Base-by-base conservation (phyloP, 306 rosid species). In the Carpinus viminea region DNA sequence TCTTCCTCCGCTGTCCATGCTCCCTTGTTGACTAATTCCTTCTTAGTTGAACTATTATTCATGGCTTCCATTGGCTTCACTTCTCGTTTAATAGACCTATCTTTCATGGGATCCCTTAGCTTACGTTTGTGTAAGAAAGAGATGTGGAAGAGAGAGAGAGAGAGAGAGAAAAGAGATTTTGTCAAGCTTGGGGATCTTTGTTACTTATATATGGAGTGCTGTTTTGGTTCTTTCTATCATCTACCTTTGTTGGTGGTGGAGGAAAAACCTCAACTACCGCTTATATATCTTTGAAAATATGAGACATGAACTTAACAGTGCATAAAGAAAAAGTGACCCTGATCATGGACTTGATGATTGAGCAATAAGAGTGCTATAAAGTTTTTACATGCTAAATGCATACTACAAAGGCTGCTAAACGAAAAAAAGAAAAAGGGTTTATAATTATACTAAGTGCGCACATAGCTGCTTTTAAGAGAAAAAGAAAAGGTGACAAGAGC, bases 1-100 rank as follows among this genome's bases (percentile, higher is more conserved):
- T 89, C 93, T 80, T 89, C 91, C 73, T 82, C 90, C 2, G 81
- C 78, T 61, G 91, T 89, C 93, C 93, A 89, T 54, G 91, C 87
- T 75, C 91, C 93, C 68, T 80, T 89, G 76, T 84, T 85, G 72
- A 80, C 73, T 75, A 41, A 41, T 6, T 81, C 83, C 66, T 82
- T 87, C 45, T 66, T 84, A 16, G 57, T 9, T 10, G 79, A 72
- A 41, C 56, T 11, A 2, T 10, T 76, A 9, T 43, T 65, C 66
- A 53, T 43, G 52, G 76, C 47, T 70, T 74, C 77, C 72, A 43
- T 54, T 46, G 76, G 48, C 57, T 52, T 84, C 82, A 45, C 46
- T 70, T 46, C 38, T 69, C 53, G 46, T 45, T 41, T 36, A 43
- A 47, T n/a, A 26, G 76, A 46, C 60, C 51, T 72, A 28, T 64